Base-by-base conservation (phyloP, 2,329 filamentous ascomycete species). In the Pseudogymnoascus sp. region DNA sequence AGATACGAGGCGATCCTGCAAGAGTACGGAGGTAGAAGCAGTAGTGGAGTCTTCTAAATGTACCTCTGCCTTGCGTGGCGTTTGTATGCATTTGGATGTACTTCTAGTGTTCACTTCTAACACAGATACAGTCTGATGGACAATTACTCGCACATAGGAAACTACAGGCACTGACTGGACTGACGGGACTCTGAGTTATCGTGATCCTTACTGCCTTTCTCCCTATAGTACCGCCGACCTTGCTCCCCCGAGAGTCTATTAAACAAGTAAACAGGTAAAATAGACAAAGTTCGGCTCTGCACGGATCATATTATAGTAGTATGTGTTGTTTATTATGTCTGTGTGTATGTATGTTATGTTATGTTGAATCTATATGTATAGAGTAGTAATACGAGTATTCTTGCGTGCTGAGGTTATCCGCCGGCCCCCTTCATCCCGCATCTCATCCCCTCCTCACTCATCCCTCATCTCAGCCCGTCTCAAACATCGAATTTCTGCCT, bases 1-100 rank as follows among this genome's bases (percentile, higher is more conserved):
- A 50, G 50, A 56, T 56, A 56, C 50, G 50, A 56, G 50, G 10
- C 8, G 50, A 56, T 56, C 28, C 50, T 56, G 50, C n/a, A 56
- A 34, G 50, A 56, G 50, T 56, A 56, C 50, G 44, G 44, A 50
- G 44, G 50, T 56, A 56, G 50, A 56, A 34, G 50, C 10, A 18
- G 25, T 56, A 56, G 50, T 34, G 50, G 25, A 56, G 4, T 18
- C 25, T 56, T 18, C 50, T 34, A 56, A 56, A 56, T 16, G 50
- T 56, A 56, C 50, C 1, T 56, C 28, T 11, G n/a, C 50, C 28
- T 56, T 56, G 25, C 50, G 25, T 34, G 28, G 50, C 28, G 28
- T 56, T 34, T 34, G 50, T 56, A 34, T 56, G 50, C 50, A 56
- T 31, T 34, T 34, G n/a, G 50, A 56, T 56, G 50, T 56, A 56